phyloP scores from a whole-genome alignment of 495 filamentous ascomycete species.

The Tuber melanosporum region DNA sequence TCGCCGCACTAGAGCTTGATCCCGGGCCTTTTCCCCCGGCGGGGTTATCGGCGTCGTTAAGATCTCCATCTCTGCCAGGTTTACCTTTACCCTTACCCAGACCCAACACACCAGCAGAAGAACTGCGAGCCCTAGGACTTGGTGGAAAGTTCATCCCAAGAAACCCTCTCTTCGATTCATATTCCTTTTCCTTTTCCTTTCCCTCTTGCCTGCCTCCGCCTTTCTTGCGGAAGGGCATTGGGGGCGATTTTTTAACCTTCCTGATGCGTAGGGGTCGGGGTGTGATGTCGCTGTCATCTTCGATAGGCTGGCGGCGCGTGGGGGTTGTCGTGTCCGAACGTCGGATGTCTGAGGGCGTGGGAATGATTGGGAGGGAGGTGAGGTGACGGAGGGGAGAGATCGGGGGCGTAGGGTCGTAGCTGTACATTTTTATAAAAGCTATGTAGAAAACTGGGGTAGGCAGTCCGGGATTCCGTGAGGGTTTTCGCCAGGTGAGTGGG shows the following conservation, averaged over 20 bases:
- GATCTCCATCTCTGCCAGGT: not conserved
- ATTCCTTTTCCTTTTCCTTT: not conserved
- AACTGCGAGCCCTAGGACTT: constrained; percentile 27
- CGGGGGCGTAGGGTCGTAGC: not conserved
- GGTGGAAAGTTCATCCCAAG: constrained; percentile 25
- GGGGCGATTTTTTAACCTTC: constrained; percentile 30
- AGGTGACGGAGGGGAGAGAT: not conserved
- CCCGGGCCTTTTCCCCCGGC: not conserved
- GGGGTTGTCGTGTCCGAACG: not conserved
- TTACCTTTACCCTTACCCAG: constrained; percentile 2
- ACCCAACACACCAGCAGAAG: constrained; percentile 19
- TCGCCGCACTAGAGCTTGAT: constrained; percentile 8
- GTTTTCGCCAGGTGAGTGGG: not conserved
- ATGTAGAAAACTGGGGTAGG: not conserved
- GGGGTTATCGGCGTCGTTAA: no score
- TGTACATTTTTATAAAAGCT: not conserved
- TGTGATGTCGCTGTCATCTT: constrained; percentile 9
- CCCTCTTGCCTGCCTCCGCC: not conserved
- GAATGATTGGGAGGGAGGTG: not conserved
- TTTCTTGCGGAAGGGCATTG: constrained; percentile 18
- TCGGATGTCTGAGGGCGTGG: not conserved
- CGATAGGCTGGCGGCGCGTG: not conserved
- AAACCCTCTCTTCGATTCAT: constrained; percentile 9
- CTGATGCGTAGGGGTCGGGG: constrained; percentile 27
- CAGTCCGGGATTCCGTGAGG: not conserved